Evolutionary conservation across 2,329 filamentous ascomycete genomes (phyloP), one percentile per base, ranked within the genome.

Genomic region (Cercospora beticola): DNA sequence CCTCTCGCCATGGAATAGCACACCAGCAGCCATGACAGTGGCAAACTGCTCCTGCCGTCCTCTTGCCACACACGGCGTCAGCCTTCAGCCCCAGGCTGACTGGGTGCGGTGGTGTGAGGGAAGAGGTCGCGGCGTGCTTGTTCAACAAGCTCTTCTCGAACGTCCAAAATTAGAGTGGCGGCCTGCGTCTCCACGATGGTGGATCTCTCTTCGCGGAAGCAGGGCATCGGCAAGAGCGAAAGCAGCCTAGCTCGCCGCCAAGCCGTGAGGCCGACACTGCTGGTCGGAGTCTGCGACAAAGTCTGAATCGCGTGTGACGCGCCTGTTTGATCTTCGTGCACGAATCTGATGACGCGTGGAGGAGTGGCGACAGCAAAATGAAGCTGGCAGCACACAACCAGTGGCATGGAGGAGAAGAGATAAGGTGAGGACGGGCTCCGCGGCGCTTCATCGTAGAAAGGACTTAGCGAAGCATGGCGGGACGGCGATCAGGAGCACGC

Each of bases 221-320:
- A 33, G 28, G 23, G 23, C 36, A 43, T 21, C 57, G 26, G 54
- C 21, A n/a, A 18, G 54, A 30, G 16, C 54, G 14, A 16, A 33
- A n/a, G 26, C 30, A 30, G 54, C 26, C 54, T 58, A 30, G 54
- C 14, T 30, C 9, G 46, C 28, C 14, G 54, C 54, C 54, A 58
- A 58, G 54, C 16, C n/a, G 54, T 18, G 23, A 56, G 23, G 36
- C 26, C 66, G 65, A 64, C 68, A 31, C 65, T 64, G 66, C 64
- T 66, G 10, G 68, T 52, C 18, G 70, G 14, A 68, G 46, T 52
- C 63, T 69, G 28, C 69, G 65, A 61, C 64, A 65, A 14, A 62
- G 56, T n/a, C 64, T 68, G n/a, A 57, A 69, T 36, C 67, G 65
- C 31, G 66, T 23, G n/a, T 68, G 68, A 31, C 65, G 62, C 31